These are phyloP conservation scores for Hansenula sp. DNA, from an alignment of 1,139 yeast species.

Conservation along the genomic window DNA sequence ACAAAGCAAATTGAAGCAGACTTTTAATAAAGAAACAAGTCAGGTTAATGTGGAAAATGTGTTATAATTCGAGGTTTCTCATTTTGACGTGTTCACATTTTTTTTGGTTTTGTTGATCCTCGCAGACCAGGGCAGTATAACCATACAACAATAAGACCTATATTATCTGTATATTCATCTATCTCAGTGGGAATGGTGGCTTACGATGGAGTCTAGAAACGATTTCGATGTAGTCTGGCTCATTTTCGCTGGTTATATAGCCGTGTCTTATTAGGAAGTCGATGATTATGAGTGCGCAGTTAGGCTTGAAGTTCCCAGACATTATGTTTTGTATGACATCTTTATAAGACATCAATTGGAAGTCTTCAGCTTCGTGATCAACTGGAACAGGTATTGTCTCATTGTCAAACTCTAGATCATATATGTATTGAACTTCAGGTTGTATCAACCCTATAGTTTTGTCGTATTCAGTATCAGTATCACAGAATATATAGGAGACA, in stretches of 20 bases:
- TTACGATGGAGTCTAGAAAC: constrained; percentile 57
- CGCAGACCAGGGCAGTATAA: not conserved
- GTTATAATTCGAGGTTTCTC: too few species aligned
- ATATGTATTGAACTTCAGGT: constrained; percentile 84
- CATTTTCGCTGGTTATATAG: constrained; percentile 51
- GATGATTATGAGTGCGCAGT: constrained; percentile 73
- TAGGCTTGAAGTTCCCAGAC: constrained; percentile 74
- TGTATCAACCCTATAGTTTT: constrained; percentile 57
- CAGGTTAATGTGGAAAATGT: too few species aligned
- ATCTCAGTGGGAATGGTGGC: constrained; percentile 62
- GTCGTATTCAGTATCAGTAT: constrained; percentile 22
- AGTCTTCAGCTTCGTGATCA: constrained; percentile 84
- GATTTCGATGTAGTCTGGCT: constrained; percentile 58
- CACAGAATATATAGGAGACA: constrained; percentile 45
- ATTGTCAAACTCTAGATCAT: constrained; percentile 64
- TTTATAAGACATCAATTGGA: constrained; percentile 54
- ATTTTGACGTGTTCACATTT: not conserved
- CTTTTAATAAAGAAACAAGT: too few species aligned
- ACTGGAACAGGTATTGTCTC: constrained; percentile 60
- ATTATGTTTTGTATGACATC: constrained; percentile 47
- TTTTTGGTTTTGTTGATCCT: too few species aligned
- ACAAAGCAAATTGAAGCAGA: not conserved
- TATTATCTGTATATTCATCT: too few species aligned
- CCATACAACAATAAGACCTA: too few species aligned
- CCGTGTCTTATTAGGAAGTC: constrained; percentile 89